Conservation (phyloP, 1,284 basidiomycete genomes). For the Flammula alnicola region DNA sequence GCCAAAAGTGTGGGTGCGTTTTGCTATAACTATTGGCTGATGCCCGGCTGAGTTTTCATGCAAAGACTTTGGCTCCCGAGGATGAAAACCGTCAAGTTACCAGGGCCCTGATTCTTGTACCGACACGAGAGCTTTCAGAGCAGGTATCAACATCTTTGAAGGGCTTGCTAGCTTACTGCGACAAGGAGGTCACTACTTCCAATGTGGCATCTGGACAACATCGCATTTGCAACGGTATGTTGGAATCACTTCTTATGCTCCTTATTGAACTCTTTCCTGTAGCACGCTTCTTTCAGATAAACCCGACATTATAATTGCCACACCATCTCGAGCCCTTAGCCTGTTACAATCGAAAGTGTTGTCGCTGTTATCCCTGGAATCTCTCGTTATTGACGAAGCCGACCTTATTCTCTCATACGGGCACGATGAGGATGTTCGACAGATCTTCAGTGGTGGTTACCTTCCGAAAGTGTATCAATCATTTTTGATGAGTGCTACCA, state of each 20-base stretch:
- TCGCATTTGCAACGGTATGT: conserved; percentile 80
- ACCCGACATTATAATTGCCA: conserved; percentile 92
- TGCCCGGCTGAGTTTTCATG: conserved; percentile 7
- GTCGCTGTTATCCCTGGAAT: conserved; percentile 69
- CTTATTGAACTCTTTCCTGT: conserved; percentile 5
- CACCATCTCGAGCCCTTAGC: conserved; percentile 84
- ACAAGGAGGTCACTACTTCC: conserved; percentile 72
- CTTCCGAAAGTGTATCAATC: conserved; percentile 93
- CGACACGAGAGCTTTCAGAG: conserved; percentile 92
- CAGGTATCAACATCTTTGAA: conserved; percentile 83
- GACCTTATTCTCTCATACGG: conserved; percentile 98
- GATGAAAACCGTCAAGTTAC: conserved; percentile 62
- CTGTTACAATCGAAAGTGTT: conserved; percentile 84
- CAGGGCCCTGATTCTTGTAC: conserved; percentile 87
- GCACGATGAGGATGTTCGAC: conserved; percentile 89
- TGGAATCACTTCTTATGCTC: not conserved
- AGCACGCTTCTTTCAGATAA: conserved; percentile 86
- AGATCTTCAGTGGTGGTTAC: conserved; percentile 78
- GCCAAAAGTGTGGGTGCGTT: conserved; percentile 74
- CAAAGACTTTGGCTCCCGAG: conserved; percentile 40
- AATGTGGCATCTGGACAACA: conserved; percentile 84
- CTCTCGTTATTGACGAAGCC: conserved; percentile 96
- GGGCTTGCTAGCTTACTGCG: conserved; percentile 74
- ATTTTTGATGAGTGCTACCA: conserved; percentile 97
- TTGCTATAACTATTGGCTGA: conserved; percentile 11